Conservation (phyloP, 352 stramenopile species). For the Globisporangium nodosum region DNA sequence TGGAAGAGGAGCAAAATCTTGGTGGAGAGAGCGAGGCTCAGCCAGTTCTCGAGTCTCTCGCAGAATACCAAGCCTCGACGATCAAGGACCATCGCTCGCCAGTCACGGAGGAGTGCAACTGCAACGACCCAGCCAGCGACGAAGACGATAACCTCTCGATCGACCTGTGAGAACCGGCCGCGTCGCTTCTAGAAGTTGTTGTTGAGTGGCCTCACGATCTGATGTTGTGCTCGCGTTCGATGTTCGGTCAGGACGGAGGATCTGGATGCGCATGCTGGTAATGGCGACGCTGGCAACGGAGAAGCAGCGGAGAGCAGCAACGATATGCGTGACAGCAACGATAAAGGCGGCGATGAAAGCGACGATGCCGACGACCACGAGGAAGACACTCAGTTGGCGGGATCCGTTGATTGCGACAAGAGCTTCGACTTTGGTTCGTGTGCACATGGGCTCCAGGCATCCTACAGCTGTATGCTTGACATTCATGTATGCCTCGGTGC, state of each 20-base stretch:
- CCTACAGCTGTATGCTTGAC: not conserved
- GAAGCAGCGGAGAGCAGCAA: not conserved
- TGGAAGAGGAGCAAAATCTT: not conserved
- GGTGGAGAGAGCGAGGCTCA: not conserved
- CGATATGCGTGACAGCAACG: not conserved
- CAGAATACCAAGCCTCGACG: not conserved
- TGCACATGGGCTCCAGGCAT: too few species aligned
- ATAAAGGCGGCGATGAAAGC: not conserved
- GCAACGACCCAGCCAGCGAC: not conserved
- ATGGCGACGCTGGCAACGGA: not conserved
- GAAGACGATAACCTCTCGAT: slow-evolving; percentile 39
- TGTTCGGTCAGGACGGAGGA: slow-evolving; percentile 26
- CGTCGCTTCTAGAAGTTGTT: not conserved
- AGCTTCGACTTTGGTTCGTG: slow-evolving; percentile 57
- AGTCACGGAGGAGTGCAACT: not conserved
- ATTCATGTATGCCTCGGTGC: not conserved
- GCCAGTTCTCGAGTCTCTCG: not conserved
- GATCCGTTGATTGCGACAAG: slow-evolving; percentile 2
- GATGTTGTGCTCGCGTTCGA: slow-evolving; percentile 3
- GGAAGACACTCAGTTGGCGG: not conserved
- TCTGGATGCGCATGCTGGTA: slow-evolving; percentile 2
- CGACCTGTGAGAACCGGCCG: slow-evolving; percentile 39
- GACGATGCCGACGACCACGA: not conserved
- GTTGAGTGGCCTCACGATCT: not conserved
- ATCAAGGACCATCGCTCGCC: not conserved